Percentiles rank a stretch among this genome's conserved stretches.
These are phyloP conservation scores for Erysimum cheiri DNA, from an alignment of 441 rosid species.

Conservation along the genomic window DNA sequence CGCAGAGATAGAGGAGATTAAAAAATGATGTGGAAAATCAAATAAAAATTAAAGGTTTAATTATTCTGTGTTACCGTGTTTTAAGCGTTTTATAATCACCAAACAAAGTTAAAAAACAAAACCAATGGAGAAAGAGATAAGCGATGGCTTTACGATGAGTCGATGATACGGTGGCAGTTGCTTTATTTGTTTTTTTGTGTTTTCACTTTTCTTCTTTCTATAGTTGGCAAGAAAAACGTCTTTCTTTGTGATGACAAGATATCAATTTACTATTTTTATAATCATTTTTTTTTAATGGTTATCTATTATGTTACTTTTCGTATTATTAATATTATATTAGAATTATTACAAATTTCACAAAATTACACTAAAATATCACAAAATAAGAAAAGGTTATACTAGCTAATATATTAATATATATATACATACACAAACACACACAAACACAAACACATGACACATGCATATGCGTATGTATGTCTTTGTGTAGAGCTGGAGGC, in stretches of 20 bases:
- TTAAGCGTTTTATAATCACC: conserved; percentile 12
- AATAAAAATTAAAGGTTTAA: background rate
- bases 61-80: conserved; percentile 16
- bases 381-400: background rate
- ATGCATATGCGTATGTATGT: conserved; percentile 30
- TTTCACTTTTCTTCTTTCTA: background rate
- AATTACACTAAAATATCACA: background rate
- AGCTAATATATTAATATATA: no score
- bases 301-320: background rate
- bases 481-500: conserved; percentile 21
- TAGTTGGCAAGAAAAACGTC: background rate
- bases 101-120: no score
- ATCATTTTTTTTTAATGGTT: no score
- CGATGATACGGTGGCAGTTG: conserved; percentile 12
- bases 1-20: background rate
- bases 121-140: conserved; percentile 5
- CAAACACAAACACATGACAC: conserved; percentile 8
- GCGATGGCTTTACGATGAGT: background rate
- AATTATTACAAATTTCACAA: background rate
- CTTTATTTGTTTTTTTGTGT: background rate
- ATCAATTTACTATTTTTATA: background rate
- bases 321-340: background rate
- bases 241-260: background rate
- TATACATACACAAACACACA: background rate
- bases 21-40: background rate